Evolutionary conservation across 495 filamentous ascomycete genomes (phyloP), one percentile per base, ranked within the genome.

Genomic region (Rostrohypoxylon terebratum): DNA sequence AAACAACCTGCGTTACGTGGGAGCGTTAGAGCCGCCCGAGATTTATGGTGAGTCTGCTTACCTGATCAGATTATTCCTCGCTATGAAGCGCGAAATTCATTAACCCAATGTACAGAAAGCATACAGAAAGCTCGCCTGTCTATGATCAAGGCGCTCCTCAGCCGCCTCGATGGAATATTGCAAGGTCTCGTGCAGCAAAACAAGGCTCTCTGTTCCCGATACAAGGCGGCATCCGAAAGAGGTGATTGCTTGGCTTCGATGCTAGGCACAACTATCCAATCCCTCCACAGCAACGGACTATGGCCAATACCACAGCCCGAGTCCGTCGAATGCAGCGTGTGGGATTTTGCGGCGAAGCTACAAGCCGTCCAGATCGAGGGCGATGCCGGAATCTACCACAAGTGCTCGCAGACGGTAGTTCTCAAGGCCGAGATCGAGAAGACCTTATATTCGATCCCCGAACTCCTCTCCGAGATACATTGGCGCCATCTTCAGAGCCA

Each of bases 41-140:
- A 71, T 75, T 47, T 75, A 71, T n/a, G 72, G 72, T 75, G 64
- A 55, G 68, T 64, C 48, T 54, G 21, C 42, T 67, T 33, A 20
- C 10, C 16, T 18, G 34, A 53, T 13, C 25, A 34, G 16, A 4
- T 51, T 25, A 20, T 16, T 1, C 34, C 36, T 36, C 0, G 0
- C 14, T 64, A 11, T 20, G 33, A 57, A 33, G 10, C 21, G 4
- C 34, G 45, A 20, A 42, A 59, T 34, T 64, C 3, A 66, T 16
- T 3, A 34, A 13, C 38, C n/a, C 3, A 16, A 34, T 36, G 25
- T 28, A 2, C 16, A 74, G 72, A 67, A 14, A 71, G 53, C 9
- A 74, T 74, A 51, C 57, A 71, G 28, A 20, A 47, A 54, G 60
- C 45, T 42, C 72, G 72, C 11, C 47, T 64, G n/a, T 33, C 65